Base-by-base conservation (phyloP, 192 early-diverging fungal species). In the Umbelopsis isabellina region DNA sequence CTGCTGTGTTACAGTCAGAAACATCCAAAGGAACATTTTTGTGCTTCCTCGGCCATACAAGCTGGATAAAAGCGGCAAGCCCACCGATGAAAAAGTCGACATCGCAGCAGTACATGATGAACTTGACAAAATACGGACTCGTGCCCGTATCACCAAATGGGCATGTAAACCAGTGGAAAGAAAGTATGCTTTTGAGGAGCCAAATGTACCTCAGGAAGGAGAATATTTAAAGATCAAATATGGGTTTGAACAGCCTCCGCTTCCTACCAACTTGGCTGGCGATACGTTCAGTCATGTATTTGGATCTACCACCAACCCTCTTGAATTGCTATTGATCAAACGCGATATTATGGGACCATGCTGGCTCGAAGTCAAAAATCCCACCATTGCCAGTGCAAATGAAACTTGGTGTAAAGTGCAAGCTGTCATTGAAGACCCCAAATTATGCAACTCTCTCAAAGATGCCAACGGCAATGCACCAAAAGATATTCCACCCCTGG, bases 311-410 rank as follows among this genome's bases (percentile, higher is more conserved):
- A 94, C 94, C 13, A 88, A 81, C 47, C 91, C 94, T 1, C 80
- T 98, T n/a, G 98, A 99, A 79, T 87, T 93, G 25, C 91, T 99
- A 52, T 75, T 98, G n/a, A 85, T 97, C 23, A 95, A 98, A 79
- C 86, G 96, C 22, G 90, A 94, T 66, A 79, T 99, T 27, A 98
- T 95, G 94, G 98, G 98, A 1, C 98, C 98, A 7, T 92, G 90
- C 67, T 99, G 98, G 98, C 80, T 99, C 0, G 74, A 84, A 15
- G 85, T 98, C 30, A 81, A 78, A 44, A 69, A 92, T 21, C 85
- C 90, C 0, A 72, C 80, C 20, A 70, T 88, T 3, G 83, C 73
- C 46, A 73, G 69, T 33, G 72, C 74, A 11, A 87, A 82, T 66
- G 88, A 73, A 67, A 97, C 97, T 11, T 99, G 97, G 97, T 93